Conservation (phyloP, 208 protist species). For the Vickermania ingenoplastis region DNA sequence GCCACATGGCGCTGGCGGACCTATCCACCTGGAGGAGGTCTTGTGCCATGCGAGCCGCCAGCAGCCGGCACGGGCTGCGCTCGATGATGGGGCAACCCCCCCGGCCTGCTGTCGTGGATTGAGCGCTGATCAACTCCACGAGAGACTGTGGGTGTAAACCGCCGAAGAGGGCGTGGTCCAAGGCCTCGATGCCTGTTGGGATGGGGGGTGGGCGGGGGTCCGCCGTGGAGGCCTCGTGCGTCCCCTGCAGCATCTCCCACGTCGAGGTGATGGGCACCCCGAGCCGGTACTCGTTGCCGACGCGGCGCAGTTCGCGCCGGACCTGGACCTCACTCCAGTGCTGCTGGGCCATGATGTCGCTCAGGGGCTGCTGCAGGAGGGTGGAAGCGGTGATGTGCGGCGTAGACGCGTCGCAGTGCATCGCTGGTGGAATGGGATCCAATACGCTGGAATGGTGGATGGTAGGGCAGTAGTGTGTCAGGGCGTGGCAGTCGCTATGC, state of each 20-base stretch:
- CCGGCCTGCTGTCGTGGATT: not conserved
- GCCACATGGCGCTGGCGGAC: not conserved
- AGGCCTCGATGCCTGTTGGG: not conserved
- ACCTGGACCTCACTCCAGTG: not conserved
- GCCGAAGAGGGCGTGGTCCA: slow-evolving; percentile 3
- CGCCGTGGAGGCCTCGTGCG: not conserved
- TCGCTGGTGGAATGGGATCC: no score
- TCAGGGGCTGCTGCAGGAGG: not conserved
- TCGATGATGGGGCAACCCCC: no score
- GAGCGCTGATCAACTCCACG: not conserved
- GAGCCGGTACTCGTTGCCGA: not conserved
- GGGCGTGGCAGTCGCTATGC: no score
- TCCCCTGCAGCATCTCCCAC: no score
- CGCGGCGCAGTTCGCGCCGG: not conserved
- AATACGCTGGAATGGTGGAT: no score
- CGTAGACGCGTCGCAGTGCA: no score
- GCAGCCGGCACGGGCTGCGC: not conserved
- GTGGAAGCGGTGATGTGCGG: no score
- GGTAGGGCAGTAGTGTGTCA: no score
- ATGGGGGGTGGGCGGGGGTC: no score
- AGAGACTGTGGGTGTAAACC: slow-evolving; percentile 1
- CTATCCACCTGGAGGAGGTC: not conserved
- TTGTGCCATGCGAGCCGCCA: not conserved
- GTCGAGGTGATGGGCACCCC: not conserved
- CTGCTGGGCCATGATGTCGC: not conserved